A percentile compares a stretch with the other conserved stretches of the same genome.
These are phyloP conservation scores for Coprinopsis strossmayeri DNA, from an alignment of 768 basidiomycete species.

Conservation along the genomic window DNA sequence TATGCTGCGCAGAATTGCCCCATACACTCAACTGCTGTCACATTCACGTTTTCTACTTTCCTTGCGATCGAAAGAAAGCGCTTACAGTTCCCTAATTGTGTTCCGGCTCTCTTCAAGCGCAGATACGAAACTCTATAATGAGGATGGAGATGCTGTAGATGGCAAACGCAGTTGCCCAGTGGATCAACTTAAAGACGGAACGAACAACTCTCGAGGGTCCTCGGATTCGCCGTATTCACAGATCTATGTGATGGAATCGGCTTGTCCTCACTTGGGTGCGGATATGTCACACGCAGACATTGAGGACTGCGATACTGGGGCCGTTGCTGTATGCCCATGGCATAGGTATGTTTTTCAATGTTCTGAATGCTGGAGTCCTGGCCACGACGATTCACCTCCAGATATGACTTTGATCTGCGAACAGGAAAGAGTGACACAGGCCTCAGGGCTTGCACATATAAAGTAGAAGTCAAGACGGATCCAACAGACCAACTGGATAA, in stretches of 20 bases:
- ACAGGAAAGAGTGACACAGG: constrained; percentile 70
- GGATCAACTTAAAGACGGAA: neutral
- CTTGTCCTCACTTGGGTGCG: constrained; percentile 75
- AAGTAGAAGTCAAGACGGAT: constrained; percentile 42
- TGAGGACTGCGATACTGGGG: constrained; percentile 54
- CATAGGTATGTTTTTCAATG: constrained; percentile 40
- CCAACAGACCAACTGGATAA: constrained; percentile 30
- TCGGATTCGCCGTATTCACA: constrained; percentile 26
- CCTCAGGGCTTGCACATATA: constrained; percentile 60
- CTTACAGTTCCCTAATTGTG: constrained; percentile 56
- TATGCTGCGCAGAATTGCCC: constrained; percentile 44
- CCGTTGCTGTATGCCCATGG: constrained; percentile 73
- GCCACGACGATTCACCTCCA: constrained; percentile 15
- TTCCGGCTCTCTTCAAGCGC: constrained; percentile 41
- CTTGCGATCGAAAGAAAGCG: constrained; percentile 50
- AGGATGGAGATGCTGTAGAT: constrained; percentile 2
- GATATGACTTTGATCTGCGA: constrained; percentile 68
- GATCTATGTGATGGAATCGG: constrained; percentile 76
- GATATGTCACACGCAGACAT: constrained; percentile 78
- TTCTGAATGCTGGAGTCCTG: too few relatives aligned
- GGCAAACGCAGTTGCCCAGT: neutral
- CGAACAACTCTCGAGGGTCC: constrained; percentile 3
- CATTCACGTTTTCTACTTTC: constrained; percentile 58
- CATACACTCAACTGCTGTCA: constrained; percentile 36
- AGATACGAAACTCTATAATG: constrained; percentile 1